Percentiles rank a stretch among this genome's conserved stretches.
phyloP scores from a whole-genome alignment of 1,284 basidiomycete genomes.

The Tremellales sp. region DNA sequence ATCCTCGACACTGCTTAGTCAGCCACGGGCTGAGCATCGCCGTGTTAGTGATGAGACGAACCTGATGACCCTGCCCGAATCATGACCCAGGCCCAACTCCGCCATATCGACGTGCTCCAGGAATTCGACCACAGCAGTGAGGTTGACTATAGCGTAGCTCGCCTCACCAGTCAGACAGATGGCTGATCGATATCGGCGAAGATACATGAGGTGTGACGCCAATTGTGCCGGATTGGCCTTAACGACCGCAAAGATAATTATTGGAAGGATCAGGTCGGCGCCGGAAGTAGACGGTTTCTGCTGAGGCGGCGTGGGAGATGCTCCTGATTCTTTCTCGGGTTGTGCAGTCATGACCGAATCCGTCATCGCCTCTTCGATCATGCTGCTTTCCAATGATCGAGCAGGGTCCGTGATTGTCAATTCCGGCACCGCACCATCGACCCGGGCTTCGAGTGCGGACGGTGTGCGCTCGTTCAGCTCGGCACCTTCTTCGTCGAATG shows the following conservation, averaged over 20 bases:
- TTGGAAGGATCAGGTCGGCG: conserved; percentile 57
- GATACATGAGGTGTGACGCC: conserved; percentile 79
- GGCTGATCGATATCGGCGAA: conserved; percentile 74
- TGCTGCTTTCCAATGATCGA: conserved; percentile 5
- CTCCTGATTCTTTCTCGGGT: conserved; percentile 2
- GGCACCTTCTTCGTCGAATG: conserved; percentile 1
- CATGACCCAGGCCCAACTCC: conserved; percentile 69
- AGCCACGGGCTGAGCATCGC: background rate
- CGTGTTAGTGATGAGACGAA: conserved; percentile 24
- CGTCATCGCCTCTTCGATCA: conserved; percentile 33
- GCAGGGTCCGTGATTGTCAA: conserved; percentile 15
- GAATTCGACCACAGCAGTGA: conserved; percentile 90
- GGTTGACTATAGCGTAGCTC: conserved; percentile 85
- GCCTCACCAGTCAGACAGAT: conserved; percentile 73
- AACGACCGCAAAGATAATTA: conserved; percentile 87
- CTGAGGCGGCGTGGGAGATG: conserved; percentile 5
- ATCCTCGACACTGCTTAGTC: conserved; percentile 59
- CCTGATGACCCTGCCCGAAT: conserved; percentile 59
- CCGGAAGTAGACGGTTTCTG: conserved; percentile 34
- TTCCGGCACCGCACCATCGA: conserved; percentile 13
- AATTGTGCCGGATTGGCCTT: conserved; percentile 79
- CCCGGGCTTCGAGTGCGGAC: background rate
- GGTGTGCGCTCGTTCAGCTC: conserved; percentile 4
- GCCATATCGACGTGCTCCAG: conserved; percentile 84
- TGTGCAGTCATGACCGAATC: conserved; percentile 26